These are phyloP conservation scores for Acanthamoeba sp. DNA, from an alignment of 208 protist species.

Conservation along the genomic window DNA sequence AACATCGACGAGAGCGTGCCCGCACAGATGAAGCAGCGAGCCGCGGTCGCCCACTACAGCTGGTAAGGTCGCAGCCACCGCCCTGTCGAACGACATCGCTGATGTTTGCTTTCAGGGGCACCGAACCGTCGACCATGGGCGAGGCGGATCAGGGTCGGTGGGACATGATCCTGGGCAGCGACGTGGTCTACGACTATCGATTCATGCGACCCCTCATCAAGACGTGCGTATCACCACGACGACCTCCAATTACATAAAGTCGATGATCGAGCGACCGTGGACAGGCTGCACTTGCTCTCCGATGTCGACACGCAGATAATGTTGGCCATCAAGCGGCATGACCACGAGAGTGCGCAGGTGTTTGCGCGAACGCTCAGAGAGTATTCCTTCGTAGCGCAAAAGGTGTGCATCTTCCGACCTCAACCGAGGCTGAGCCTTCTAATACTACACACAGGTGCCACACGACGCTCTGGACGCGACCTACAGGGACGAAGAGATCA, in stretches of 20 bases:
- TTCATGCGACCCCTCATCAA: neutral
- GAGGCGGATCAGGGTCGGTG: neutral
- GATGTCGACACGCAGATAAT: neutral
- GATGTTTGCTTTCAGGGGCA: too few relatives aligned
- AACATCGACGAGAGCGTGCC: neutral
- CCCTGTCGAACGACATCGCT: too few relatives aligned
- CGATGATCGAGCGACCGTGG: too few relatives aligned
- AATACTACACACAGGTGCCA: too few relatives aligned
- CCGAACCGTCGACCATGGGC: neutral
- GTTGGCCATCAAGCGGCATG: slow-evolving; percentile 25
- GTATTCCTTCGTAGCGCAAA: neutral
- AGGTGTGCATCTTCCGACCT: too few relatives aligned
- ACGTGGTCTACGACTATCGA: slow-evolving; percentile 20
- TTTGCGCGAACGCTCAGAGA: neutral
- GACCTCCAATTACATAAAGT: too few relatives aligned
- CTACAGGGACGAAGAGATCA: neutral
- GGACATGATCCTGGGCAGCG: slow-evolving; percentile 7
- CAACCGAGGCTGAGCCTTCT: too few relatives aligned
- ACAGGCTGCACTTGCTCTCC: neutral
- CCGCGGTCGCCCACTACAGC: neutral
- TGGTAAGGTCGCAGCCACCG: too few relatives aligned
- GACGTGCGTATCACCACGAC: neutral
- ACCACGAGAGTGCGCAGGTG: slow-evolving; percentile 8
- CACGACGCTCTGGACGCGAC: neutral
- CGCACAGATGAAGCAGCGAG: neutral